These are phyloP conservation scores for Vaccinium corymbosum DNA, from an alignment of 148 eudicot genomes.

Conservation along the genomic window DNA sequence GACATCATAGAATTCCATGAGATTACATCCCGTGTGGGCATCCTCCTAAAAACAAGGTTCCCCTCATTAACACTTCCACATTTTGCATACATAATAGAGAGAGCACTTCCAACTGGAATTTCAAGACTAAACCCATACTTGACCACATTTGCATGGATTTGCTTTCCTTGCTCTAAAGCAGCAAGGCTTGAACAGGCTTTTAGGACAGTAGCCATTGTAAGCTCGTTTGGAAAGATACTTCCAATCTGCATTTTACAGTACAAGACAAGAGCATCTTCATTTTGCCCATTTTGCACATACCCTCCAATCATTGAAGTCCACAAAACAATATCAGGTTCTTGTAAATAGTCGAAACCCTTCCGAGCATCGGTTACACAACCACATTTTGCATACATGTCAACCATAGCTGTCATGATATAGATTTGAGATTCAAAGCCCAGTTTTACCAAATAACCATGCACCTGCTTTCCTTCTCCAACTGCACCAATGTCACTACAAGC, in stretches of 20 bases:
- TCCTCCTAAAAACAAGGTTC: conserved; percentile 37
- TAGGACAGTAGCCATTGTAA: conserved; percentile 46
- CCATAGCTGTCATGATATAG: conserved; percentile 46
- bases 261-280: conserved; percentile 50
- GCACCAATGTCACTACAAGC: conserved; percentile 48
- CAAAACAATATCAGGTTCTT: conserved; percentile 53
- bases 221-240: conserved; percentile 52
- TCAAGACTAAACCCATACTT: conserved; percentile 46
- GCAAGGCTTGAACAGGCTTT: conserved; percentile 64
- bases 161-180: conserved; percentile 66
- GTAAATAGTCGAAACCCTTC: conserved; percentile 49
- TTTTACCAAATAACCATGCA: conserved; percentile 47
- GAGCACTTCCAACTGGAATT: conserved; percentile 55
- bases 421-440: conserved; percentile 49
- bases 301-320: conserved; percentile 73
- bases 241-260: conserved; percentile 49
- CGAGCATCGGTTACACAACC: conserved; percentile 45
- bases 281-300: conserved; percentile 50
- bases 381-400: conserved; percentile 66
- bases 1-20: conserved; percentile 72
- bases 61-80: conserved; percentile 60
- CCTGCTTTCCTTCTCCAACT: conserved; percentile 40
- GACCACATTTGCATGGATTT: conserved; percentile 53
- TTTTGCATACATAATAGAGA: conserved; percentile 60
- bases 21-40: conserved; percentile 43